These are phyloP conservation scores for Primulina tabacum DNA, from an alignment of 257 asterid species.

Conservation along the genomic window DNA sequence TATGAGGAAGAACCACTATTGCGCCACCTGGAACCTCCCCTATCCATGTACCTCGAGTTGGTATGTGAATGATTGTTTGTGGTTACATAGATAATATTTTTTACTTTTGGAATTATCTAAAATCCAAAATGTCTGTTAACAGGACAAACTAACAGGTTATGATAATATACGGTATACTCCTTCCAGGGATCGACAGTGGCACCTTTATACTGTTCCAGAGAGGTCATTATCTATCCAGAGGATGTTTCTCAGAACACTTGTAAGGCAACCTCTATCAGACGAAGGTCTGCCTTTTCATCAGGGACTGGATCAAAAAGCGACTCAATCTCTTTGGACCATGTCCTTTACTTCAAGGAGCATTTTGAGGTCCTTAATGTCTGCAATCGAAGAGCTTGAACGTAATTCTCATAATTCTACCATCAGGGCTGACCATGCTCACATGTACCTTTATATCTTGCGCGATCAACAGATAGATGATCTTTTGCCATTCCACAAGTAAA, in stretches of 20 bases:
- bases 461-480: conserved; percentile 91
- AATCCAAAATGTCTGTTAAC: conserved; percentile 27
- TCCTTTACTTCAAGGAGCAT: conserved; percentile 95
- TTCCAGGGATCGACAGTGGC: conserved; percentile 99
- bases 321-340: conserved; percentile 54
- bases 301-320: conserved; percentile 49
- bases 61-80: conserved; percentile 38
- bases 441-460: conserved; percentile 79
- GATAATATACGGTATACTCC: conserved; percentile 79
- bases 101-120: conserved; percentile 1
- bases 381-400: conserved; percentile 98
- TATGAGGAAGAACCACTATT: conserved; percentile 81
- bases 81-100: background rate
- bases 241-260: conserved; percentile 89
- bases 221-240: conserved; percentile 69
- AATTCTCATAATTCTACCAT: conserved; percentile 77
- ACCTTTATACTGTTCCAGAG: conserved; percentile 81
- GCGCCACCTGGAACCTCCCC: conserved; percentile 99
- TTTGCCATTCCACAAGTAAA: conserved; percentile 75
- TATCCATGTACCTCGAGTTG: conserved; percentile 93
- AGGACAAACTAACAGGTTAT: conserved; percentile 89
- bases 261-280: conserved; percentile 80
- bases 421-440: conserved; percentile 91
- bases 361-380: conserved; percentile 77
- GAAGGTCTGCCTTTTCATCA: conserved; percentile 67